Percentiles rank a stretch among this genome's conserved stretches.
Evolutionary conservation across 148 eudicot species (phyloP).

Genomic region (Vaccinium myrtillus): DNA sequence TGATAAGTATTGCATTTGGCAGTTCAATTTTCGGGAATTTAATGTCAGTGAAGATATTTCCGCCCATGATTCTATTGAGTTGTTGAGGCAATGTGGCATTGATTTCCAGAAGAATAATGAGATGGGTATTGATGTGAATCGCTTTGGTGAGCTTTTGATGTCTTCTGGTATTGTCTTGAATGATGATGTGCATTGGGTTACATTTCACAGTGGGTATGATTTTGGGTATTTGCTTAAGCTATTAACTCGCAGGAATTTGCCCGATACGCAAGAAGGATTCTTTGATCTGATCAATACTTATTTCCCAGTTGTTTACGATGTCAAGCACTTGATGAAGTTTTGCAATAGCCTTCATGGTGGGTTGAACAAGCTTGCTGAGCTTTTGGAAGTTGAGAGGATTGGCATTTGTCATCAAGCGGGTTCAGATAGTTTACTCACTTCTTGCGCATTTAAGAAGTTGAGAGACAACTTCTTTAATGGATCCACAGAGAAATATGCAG

Average conservation of each 20-base stretch:
- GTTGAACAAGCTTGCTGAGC: not conserved
- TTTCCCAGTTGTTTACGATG: not conserved
- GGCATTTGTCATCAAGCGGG: not conserved
- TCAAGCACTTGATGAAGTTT: not conserved
- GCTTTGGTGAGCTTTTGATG: not conserved
- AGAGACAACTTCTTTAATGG: not conserved
- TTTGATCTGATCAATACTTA: not conserved
- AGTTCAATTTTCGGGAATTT: not conserved
- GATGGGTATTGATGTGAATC: not conserved
- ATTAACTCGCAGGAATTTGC: not conserved
- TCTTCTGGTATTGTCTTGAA: not conserved
- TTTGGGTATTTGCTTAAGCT: not conserved
- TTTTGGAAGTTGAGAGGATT: not conserved
- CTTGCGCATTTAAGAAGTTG: not conserved
- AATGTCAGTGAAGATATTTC: conserved; percentile 3
- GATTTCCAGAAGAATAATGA: not conserved
- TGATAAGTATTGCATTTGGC: not conserved
- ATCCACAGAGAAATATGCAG: not conserved
- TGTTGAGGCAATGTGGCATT: not conserved
- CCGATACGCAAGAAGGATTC: not conserved
- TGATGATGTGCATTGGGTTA: not conserved
- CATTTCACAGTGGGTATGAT: not conserved
- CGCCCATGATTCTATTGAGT: not conserved
- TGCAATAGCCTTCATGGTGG: not conserved
- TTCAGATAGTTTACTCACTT: not conserved